Base-by-base conservation (phyloP, 441 rosid genomes). In the Pelargonium australe region DNA sequence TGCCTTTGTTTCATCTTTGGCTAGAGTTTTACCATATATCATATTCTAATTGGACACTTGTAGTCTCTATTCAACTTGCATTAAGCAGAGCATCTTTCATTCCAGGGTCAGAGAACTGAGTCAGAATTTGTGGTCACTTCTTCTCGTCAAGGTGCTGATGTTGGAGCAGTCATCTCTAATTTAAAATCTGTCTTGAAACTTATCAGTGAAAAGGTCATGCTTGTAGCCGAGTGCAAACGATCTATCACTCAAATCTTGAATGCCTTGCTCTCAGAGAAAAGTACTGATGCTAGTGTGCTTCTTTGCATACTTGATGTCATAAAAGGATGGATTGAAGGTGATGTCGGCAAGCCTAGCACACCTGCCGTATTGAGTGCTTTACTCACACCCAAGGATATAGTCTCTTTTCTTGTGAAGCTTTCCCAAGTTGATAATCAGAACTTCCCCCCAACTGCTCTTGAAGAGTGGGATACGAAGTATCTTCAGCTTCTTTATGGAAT, bases 381-480 rank as follows among this genome's bases (percentile, higher is more conserved):
- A 75, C 87, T 90, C 53, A 79, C 86, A 76, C 80, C 83, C 7
- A 90, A 95, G 81, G 99, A 95, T 76, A 79, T 92, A 69, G 83
- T 90, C 66, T 84, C 96, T 78, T 86, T 95, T 78, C 89, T 95
- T 72, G 93, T 85, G 80, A 92, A 86, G 81, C 96, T 95, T 72
- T 92, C 98, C 28, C 97, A 87, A 78, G 91, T 90, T 65, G 99
- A 95, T 80, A 92, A 89, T 82, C 92, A 86, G 63, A 89, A 83
- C 77, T 90, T 92, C 80, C 69, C 83, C 51, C 74, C 85, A 37
- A 84, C 76, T 85, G 84, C 86, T 67, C 65, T 83, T 76, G 95
- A 89, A 75, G 97, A 95, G 81, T 95, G 98, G 99, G 96, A 95
- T 71, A 77, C 79, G 82, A 88, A 86, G 74, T 95, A 90, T 81